Evolutionary conservation across 208 protist species (phyloP).

Genomic region (Novymonas esmeraldas): DNA sequence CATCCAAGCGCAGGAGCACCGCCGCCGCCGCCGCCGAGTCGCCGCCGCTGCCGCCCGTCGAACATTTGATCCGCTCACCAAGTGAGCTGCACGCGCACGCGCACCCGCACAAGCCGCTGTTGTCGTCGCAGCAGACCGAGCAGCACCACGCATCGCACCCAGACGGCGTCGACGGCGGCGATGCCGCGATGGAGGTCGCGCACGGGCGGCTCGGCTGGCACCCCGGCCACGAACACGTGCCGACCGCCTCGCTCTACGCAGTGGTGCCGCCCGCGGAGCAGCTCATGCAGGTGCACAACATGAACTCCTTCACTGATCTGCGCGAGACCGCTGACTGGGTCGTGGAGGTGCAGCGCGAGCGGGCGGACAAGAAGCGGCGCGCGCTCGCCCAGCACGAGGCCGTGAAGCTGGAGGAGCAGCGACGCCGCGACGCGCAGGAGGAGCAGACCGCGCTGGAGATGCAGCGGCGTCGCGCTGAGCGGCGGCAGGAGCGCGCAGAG

Average conservation of each 20-base stretch:
- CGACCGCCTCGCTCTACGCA: slow-evolving; percentile 8
- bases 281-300: slow-evolving; percentile 22
- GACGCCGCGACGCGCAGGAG: slow-evolving; percentile 19
- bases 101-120: no score
- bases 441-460: slow-evolving; percentile 15
- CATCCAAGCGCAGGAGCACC: not conserved
- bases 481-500: slow-evolving; percentile 18
- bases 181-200: not conserved
- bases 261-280: not conserved
- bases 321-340: slow-evolving; percentile 33
- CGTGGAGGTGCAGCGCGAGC: slow-evolving; percentile 21
- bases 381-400: slow-evolving; percentile 26
- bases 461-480: slow-evolving; percentile 13
- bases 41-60: not conserved
- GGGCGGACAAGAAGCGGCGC: slow-evolving; percentile 19
- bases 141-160: no score
- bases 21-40: slow-evolving; percentile 7
- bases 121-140: no score
- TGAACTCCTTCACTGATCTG: slow-evolving; percentile 21
- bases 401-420: slow-evolving; percentile 25
- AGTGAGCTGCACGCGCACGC: not conserved
- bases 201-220: slow-evolving; percentile 2
- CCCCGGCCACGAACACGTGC: not conserved
- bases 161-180: not conserved
- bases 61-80: slow-evolving; percentile 12